Percentiles rank a stretch among this genome's conserved stretches.
Conservation (phyloP, 2,329 filamentous ascomycete species). For the Colletotrichum neosansevieriae region DNA sequence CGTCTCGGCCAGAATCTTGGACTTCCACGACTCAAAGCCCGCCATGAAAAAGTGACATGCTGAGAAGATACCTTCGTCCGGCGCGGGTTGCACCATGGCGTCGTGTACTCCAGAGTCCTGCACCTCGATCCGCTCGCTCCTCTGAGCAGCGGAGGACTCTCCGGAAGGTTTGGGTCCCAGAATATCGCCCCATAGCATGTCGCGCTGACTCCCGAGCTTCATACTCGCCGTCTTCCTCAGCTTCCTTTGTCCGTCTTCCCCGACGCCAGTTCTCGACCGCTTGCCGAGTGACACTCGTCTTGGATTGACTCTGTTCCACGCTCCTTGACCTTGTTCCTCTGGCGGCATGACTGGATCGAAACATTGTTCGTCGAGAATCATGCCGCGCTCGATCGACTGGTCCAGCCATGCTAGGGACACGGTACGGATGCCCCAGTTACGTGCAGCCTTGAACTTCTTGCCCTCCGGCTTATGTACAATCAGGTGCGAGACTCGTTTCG, state of each 20-base stretch:
- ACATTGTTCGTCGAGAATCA: conserved; percentile 88
- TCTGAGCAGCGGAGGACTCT: conserved; percentile 27
- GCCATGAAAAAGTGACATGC: conserved; percentile 70
- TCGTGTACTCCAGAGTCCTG: conserved; percentile 50
- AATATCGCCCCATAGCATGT: conserved; percentile 92
- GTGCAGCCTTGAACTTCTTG: conserved; percentile 91
- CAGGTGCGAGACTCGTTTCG: conserved; percentile 86
- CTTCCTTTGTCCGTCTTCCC: conserved; percentile 78
- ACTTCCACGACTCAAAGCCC: conserved; percentile 68
- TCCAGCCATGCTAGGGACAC: conserved; percentile 88
- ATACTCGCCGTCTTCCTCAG: conserved; percentile 88
- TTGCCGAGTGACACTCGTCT: conserved; percentile 67
- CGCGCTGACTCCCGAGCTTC: conserved; percentile 82
- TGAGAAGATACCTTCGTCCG: conserved; percentile 62
- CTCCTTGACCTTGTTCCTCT: conserved; percentile 80
- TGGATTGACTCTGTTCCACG: conserved; percentile 73
- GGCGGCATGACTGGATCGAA: conserved; percentile 81
- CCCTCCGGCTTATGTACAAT: conserved; percentile 84
- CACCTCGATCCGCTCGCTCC: conserved; percentile 37
- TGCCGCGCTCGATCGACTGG: conserved; percentile 85
- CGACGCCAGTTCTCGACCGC: conserved; percentile 64
- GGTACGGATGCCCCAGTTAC: conserved; percentile 81
- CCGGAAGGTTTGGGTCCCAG: conserved; percentile 59
- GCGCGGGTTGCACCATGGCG: conserved; percentile 40
- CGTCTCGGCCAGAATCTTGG: conserved; percentile 60